Evolutionary conservation across 129 eudicot species (phyloP), one percentile per base, ranked within the genome.

Genomic region (Apium graveolens): DNA sequence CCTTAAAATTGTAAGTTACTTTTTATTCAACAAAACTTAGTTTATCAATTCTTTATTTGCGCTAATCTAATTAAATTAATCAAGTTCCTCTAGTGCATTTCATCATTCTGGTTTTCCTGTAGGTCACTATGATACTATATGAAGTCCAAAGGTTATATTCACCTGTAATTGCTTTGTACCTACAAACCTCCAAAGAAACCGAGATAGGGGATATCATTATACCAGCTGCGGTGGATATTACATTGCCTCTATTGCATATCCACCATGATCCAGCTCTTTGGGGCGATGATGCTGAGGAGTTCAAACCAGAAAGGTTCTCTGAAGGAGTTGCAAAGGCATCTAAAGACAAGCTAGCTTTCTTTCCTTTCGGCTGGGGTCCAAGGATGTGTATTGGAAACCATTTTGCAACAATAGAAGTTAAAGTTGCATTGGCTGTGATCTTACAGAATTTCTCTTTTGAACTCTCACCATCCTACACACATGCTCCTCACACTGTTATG

Each of bases 351-450:
- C 21, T 77, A 5, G 81, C 86, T 7, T 89, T 83, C 73, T 39
- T 91, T 62, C 91, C 93, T 6, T 91, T 91, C 71, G 97, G 93
- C 46, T 86, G 89, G 78, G 93, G 91, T 14, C 97, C 97, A 44
- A 81, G 93, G 39, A 85, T 81, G 49, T 91, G 97, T 44, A 86
- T 87, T 1, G 97, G 93, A 75, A 89, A 88, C 17, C 85, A 85
- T 79, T 89, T 91, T 35, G 89, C 91, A 4, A 66, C 84, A 62
- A 62, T 91, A 7, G 90, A 91, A 84, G 89, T 87, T 20, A 89
- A 91, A 78, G 82, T 89, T 78, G 91, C 89, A 11, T 68, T 91
- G 63, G 75, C 89, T 5, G 83, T 89, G 90, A 87, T 91, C 78
- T 76, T 91, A 51, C 89, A 84, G 70, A 79, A 79, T 57, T 91